These are phyloP conservation scores for Zalaria obscura DNA, from an alignment of 2,329 filamentous ascomycete species.

Conservation along the genomic window DNA sequence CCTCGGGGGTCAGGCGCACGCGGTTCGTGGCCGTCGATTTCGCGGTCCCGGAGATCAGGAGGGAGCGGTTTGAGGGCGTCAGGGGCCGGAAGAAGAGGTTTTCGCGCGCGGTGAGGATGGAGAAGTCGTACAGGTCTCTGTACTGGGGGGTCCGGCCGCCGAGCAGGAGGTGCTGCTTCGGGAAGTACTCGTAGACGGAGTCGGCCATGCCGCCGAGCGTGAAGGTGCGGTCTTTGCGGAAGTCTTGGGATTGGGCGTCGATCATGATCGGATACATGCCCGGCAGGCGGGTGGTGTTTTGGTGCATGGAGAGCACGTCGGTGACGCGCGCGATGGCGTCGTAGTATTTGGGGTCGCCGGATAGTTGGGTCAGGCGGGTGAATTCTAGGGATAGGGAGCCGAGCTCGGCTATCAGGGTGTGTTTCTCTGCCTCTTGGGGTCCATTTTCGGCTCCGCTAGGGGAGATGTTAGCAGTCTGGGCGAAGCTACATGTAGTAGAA, in stretches of 20 bases:
- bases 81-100: slow-evolving; percentile 30
- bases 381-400: slow-evolving; percentile 49
- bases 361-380: slow-evolving; percentile 50
- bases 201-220: slow-evolving; percentile 20
- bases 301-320: slow-evolving; percentile 39
- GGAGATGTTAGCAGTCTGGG: no score
- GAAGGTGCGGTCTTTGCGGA: slow-evolving; percentile 14
- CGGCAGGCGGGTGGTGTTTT: slow-evolving; percentile 41
- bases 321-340: slow-evolving; percentile 46
- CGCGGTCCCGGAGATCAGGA: slow-evolving; percentile 37
- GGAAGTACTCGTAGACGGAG: slow-evolving; percentile 19
- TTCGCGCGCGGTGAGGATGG: slow-evolving; percentile 33
- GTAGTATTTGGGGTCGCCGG: slow-evolving; percentile 45
- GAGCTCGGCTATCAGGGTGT: slow-evolving; percentile 34
- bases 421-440: slow-evolving; percentile 16
- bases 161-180: slow-evolving; percentile 15
- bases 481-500: no score
- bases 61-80: slow-evolving; percentile 26
- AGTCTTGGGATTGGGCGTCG: slow-evolving; percentile 24
- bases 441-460: slow-evolving; percentile 7
- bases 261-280: slow-evolving; percentile 49
- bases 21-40: slow-evolving; percentile 6
- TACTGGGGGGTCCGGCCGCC: slow-evolving; percentile 22
- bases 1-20: slow-evolving; percentile 20
- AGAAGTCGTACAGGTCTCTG: slow-evolving; percentile 30